Evolutionary conservation across 2,329 filamentous ascomycete species (phyloP).

Genomic region (Ophiosphaerella herpotricha): DNA sequence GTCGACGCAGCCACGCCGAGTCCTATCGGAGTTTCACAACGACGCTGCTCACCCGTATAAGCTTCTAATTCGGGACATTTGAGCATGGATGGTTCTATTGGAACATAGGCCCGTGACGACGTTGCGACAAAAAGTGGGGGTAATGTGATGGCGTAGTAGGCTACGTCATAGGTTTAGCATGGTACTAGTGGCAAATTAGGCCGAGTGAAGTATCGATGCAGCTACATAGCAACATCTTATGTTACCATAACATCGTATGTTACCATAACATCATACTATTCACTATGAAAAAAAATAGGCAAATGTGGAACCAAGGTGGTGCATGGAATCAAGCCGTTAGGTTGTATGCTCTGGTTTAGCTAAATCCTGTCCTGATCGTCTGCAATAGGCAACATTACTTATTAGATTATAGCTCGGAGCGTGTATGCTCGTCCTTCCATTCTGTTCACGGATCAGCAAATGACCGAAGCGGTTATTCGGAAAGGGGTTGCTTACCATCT

Average conservation of each 20-base stretch:
- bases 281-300: no score
- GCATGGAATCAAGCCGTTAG: background rate
- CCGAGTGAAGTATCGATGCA: no score
- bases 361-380: background rate
- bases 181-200: no score
- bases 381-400: background rate
- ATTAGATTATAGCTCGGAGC: background rate
- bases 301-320: no score
- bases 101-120: no score
- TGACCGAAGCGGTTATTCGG: background rate
- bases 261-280: no score
- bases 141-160: no score
- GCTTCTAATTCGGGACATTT: background rate
- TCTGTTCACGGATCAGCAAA: background rate
- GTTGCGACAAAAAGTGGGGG: no score
- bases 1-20: constrained; percentile 5
- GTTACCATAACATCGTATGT: no score
- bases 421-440: background rate
- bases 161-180: no score
- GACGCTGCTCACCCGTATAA: background rate
- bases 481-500: constrained; percentile 41
- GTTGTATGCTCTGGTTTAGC: background rate
- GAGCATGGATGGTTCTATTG: no score
- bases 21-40: background rate
- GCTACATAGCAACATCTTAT: no score